Evolutionary conservation across 148 eudicot species (phyloP).

Genomic region (Gaultheria prostrata): DNA sequence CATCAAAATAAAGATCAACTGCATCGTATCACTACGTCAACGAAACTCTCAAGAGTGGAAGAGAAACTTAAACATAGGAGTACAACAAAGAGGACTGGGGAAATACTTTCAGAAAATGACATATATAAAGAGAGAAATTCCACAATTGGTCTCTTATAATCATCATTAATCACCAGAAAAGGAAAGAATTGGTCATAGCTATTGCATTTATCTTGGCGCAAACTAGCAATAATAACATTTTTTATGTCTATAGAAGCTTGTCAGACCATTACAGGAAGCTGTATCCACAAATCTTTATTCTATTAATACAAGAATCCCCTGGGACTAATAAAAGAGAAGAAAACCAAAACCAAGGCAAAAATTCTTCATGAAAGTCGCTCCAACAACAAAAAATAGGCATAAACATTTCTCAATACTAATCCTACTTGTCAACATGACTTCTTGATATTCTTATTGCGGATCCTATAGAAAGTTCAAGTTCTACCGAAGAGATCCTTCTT

Average conservation of each 20-base stretch:
- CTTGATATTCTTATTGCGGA: neutral
- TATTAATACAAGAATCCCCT: neutral
- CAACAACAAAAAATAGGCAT: neutral
- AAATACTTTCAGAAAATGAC: neutral
- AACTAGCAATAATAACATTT: neutral
- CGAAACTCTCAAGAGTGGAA: neutral
- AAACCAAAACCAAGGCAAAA: slow-evolving; percentile 2
- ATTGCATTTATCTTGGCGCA: neutral
- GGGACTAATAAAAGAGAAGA: neutral
- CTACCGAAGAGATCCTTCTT: neutral
- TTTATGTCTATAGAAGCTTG: neutral
- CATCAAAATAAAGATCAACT: too few relatives aligned
- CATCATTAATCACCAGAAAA: neutral
- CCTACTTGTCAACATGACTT: neutral
- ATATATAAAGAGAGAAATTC: neutral
- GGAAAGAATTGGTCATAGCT: neutral
- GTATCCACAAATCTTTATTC: neutral
- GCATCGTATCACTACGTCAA: neutral
- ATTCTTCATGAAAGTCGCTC: neutral
- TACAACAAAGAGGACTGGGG: neutral
- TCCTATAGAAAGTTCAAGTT: neutral
- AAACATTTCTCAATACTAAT: neutral
- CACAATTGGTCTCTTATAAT: neutral
- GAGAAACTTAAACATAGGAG: neutral
- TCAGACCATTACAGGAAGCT: neutral